Evolutionary conservation across 1,284 basidiomycete genomes (phyloP), one percentile per base, ranked within the genome.

Genomic region (Ceratobasidium theobromae): DNA sequence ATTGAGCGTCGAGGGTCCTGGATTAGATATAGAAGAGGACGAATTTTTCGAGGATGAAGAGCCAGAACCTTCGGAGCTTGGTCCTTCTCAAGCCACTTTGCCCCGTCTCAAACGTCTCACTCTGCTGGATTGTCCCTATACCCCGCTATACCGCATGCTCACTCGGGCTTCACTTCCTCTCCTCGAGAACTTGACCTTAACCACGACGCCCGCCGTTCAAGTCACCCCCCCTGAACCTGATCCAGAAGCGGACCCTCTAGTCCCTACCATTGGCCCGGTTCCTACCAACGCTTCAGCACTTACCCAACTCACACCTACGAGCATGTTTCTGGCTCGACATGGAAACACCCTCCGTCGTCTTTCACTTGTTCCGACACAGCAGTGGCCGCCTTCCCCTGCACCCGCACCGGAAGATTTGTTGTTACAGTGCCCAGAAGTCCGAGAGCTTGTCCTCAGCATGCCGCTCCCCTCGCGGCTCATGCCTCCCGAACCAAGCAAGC

Each of bases 141-240:
- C 88, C 1, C 81, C 84, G 14, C 77, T 91, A 27, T 78, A 93
- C 71, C 76, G 81, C 27, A 79, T 83, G 1, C 78, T 95, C 21
- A 77, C 88, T 9, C 73, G 78, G 30, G 82, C 87, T 0, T 74
- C 83, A 0, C 82, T 94, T 2, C 91, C 90, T 0, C 75, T 79
- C 1, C 77, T 94, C 38, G 78, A 75, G n/a, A 85, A 85, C 70
- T 77, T 94, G 21, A 84, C 84, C n/a, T 74, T 94, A 49, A 90
- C 89, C 0, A 62, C 58, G 3, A 62, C 58, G 11, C 58, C 58
- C 5, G 30, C 46, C 23, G 27, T 62, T 86, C 88, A 2, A 91
- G 86, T 73, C 58, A 71, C 53, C 28, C 68, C 5, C 27, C 53
- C 23, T 33, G 62, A 4, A 38, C 45, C 35, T 72, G 74, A 35